Evolutionary conservation across 306 rosid species (phyloP), one percentile per base, ranked within the genome.

Genomic region (Pterocarpus macrocarpus): DNA sequence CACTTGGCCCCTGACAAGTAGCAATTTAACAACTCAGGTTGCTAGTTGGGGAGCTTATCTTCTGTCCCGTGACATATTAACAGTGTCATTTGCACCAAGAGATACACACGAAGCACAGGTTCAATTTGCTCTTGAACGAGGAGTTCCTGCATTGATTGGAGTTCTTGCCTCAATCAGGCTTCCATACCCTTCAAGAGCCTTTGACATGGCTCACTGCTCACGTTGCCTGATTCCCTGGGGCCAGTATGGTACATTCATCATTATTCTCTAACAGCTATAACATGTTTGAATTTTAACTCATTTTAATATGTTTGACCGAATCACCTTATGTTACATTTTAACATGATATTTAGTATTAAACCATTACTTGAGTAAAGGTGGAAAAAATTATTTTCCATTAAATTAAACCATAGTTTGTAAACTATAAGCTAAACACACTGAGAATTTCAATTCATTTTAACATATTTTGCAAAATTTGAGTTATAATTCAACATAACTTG

Each of bases 181-280:
- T 66, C 99, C 99, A 17, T 95, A 95, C 87, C 99, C 99, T 72
- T 91, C 99, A 11, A 89, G 99, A 78, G 90, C 97, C 22, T 95
- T 95, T 50, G 99, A 95, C 89, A 86, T 95, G 91, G 99, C 99
- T 65, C 99, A 95, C 13, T 95, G 99, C 88, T 96, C 99, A 10
- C 97, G 99, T 41, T 96, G 99, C 85, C 99, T 96, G 69, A 96
- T 96, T 77, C 99, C 99, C 0, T 96, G 99, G 99, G 92, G 90
- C 79, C 84, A 85, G 15, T 16, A 78, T 17, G 98, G 99, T 95
- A 94, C 70, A 39, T 64, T 9, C 50, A 53, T n/a, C 15, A 34
- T 11, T 30, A 15, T 35, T 49, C 30, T 17, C 53, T 12, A 47
- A 71, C 28, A 22, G 28, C 28, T 22, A 22, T 22, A 22, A 22